Conservation (phyloP, 495 filamentous ascomycete species). For the Corynascus novoguineensis region DNA sequence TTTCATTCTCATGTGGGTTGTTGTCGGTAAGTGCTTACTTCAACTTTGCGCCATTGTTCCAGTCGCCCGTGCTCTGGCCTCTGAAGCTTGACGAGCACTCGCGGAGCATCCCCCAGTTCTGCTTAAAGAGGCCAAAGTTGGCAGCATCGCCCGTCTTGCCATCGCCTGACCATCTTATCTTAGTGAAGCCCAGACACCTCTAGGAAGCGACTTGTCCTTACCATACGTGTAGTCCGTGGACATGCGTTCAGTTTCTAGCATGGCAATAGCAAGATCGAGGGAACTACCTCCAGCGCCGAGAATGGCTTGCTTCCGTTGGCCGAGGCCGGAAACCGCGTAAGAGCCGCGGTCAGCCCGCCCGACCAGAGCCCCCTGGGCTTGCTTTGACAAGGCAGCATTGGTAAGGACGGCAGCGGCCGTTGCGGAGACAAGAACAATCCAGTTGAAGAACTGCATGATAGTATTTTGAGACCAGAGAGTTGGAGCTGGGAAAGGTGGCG, state of each 20-base stretch:
- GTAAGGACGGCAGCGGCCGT: not conserved
- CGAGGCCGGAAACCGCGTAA: not conserved
- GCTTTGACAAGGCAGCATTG: not conserved
- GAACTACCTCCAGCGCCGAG: not conserved
- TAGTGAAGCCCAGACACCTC: not conserved
- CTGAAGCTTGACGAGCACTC: not conserved
- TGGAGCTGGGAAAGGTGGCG: not conserved
- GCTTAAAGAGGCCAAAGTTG: conserved; percentile 6
- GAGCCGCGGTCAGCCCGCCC: not conserved
- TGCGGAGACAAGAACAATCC: not conserved
- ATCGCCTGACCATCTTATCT: not conserved
- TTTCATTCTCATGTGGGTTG: too few species aligned
- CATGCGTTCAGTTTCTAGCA: conserved; percentile 1
- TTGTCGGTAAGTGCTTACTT: not conserved
- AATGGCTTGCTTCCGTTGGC: not conserved
- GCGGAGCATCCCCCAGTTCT: conserved; percentile 5
- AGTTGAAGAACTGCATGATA: conserved; percentile 2
- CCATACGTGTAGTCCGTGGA: not conserved
- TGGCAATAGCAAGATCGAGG: conserved; percentile 3
- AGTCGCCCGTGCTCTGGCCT: not conserved
- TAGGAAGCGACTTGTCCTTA: not conserved
- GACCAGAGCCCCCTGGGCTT: not conserved
- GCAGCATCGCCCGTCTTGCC: not conserved
- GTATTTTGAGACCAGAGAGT: not conserved
- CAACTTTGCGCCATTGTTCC: conserved; percentile 1